Evolutionary conservation across 139 green algal genomes (phyloP).

Genomic region (Micromonas pusilla): DNA sequence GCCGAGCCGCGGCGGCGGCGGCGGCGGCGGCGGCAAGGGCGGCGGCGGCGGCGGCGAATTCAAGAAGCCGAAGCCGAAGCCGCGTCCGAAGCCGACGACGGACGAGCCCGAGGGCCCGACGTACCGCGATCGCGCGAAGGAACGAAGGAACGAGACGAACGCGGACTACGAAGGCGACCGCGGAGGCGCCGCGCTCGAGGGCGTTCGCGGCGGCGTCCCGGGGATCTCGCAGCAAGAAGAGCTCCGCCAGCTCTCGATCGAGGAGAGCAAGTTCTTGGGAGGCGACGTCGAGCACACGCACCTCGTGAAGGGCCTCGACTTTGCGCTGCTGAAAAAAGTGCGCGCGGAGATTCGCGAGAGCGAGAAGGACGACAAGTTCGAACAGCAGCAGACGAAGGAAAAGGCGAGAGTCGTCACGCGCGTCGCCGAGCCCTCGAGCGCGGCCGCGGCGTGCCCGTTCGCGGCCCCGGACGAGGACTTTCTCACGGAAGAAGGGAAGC

Average conservation of each 20-base stretch:
- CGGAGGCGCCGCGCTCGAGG: constrained; percentile 34
- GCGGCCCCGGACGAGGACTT: neutral
- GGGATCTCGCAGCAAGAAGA: neutral
- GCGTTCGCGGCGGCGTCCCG: neutral
- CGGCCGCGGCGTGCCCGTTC: neutral
- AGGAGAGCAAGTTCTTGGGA: constrained; percentile 60
- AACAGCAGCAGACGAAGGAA: neutral
- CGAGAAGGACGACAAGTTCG: neutral
- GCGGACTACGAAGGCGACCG: constrained; percentile 50
- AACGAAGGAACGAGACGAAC: constrained; percentile 55
- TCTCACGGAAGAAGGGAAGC: neutral
- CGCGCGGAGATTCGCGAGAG: constrained; percentile 1
- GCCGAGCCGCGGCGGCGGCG: neutral
- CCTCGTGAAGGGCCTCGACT: constrained; percentile 88
- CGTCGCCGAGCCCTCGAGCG: neutral
- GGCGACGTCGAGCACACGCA: constrained; percentile 86
- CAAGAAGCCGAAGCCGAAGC: neutral
- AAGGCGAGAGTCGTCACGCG: neutral
- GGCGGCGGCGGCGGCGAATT: neutral
- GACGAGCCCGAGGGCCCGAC: neutral
- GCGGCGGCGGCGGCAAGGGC: neutral
- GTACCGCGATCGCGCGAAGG: constrained; percentile 62
- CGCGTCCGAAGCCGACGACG: neutral
- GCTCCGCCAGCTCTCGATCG: constrained; percentile 8
- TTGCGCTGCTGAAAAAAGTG: constrained; percentile 59